phyloP scores from a whole-genome alignment of 2,329 filamentous ascomycete species.

The Pestalotiopsis sp. region DNA sequence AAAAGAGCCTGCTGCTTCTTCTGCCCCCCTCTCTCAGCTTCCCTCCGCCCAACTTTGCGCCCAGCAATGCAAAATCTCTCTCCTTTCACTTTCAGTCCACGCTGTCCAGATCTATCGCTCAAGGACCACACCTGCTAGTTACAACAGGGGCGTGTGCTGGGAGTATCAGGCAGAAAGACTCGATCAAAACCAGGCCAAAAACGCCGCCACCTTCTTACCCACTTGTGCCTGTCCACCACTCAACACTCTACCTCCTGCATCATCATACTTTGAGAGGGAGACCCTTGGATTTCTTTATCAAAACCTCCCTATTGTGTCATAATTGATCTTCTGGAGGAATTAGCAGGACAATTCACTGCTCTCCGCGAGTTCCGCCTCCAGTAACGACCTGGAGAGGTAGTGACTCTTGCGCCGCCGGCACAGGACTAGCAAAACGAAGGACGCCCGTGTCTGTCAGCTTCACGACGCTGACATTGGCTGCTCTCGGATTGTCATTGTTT shows the following conservation, averaged over 20 bases:
- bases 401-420: neutral
- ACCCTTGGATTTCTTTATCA: slow-evolving; percentile 4
- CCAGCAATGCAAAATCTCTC: neutral
- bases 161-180: slow-evolving; percentile 15
- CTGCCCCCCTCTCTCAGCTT: slow-evolving; percentile 34
- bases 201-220: slow-evolving; percentile 16
- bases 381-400: neutral
- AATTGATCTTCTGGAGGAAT: neutral
- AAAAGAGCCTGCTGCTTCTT: slow-evolving; percentile 17
- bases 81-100: slow-evolving; percentile 2
- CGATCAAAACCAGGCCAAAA: slow-evolving; percentile 15
- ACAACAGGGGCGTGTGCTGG: slow-evolving; percentile 14
- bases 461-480: neutral
- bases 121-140: slow-evolving; percentile 9
- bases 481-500: neutral
- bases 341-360: neutral
- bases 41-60: slow-evolving; percentile 23
- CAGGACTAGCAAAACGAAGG: neutral
- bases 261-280: neutral
- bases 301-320: neutral
- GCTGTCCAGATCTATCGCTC: slow-evolving; percentile 7
- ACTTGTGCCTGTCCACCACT: slow-evolving; percentile 6
- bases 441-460: slow-evolving; percentile 2
- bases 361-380: neutral
- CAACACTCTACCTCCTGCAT: slow-evolving; percentile 13